Conservation (phyloP, 2,329 filamentous ascomycete species). For the Fonsecaea pedrosoi region DNA sequence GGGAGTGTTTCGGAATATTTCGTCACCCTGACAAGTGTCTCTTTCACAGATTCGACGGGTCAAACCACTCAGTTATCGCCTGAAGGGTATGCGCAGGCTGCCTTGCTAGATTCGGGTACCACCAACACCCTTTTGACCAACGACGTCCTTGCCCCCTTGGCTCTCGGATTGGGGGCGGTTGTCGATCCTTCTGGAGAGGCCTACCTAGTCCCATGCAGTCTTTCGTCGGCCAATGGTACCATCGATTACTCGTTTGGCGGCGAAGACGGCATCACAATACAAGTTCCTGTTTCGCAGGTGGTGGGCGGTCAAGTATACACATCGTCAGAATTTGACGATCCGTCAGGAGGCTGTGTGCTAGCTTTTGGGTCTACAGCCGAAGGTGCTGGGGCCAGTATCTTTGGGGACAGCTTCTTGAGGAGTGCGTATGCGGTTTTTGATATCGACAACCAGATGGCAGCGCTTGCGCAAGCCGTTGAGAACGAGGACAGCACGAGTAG, state of each 20-base stretch:
- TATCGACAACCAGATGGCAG: constrained; percentile 72
- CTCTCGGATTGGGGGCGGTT: constrained; percentile 62
- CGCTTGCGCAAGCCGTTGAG: constrained; percentile 59
- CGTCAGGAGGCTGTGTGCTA: constrained; percentile 58
- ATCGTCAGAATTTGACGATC: constrained; percentile 59
- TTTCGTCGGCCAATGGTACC: constrained; percentile 48
- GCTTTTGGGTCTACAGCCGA: constrained; percentile 71
- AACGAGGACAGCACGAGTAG: constrained; percentile 26
- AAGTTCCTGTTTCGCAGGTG: constrained; percentile 57
- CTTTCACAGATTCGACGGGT: constrained; percentile 49
- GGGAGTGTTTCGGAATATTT: constrained; percentile 62
- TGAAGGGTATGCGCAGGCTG: constrained; percentile 57
- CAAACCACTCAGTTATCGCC: constrained; percentile 51
- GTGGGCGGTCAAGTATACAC: constrained; percentile 49
- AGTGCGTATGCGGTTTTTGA: constrained; percentile 79
- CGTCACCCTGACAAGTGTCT: constrained; percentile 51
- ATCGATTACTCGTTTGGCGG: constrained; percentile 61
- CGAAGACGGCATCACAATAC: constrained; percentile 44
- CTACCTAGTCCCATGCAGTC: constrained; percentile 53
- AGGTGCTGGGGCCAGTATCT: constrained; percentile 60
- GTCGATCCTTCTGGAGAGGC: constrained; percentile 46
- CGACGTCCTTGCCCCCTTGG: constrained; percentile 61
- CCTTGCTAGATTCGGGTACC: constrained; percentile 76
- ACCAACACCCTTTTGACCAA: constrained; percentile 72
- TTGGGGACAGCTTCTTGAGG: constrained; percentile 78